phyloP scores from a whole-genome alignment of 345 rosid genomes.

The Pugionium cornutum region DNA sequence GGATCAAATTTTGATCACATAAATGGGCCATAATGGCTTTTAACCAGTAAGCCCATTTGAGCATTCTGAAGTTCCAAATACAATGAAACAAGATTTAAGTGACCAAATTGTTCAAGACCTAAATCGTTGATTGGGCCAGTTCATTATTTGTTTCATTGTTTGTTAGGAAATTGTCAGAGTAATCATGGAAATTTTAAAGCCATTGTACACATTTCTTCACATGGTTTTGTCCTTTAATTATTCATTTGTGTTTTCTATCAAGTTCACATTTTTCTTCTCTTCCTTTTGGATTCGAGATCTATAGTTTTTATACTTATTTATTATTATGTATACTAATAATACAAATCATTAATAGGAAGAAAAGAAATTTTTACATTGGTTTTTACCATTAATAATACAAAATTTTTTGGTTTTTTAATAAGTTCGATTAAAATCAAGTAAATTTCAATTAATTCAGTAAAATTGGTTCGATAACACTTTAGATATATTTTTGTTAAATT shows the following conservation, averaged over 20 bases:
- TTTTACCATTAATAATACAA: too few species aligned
- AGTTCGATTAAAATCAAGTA: too few species aligned
- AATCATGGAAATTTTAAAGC: constrained; percentile 2
- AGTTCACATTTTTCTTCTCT: constrained; percentile 24
- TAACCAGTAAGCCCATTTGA: constrained; percentile 13
- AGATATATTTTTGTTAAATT: too few species aligned
- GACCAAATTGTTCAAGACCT: constrained; percentile 8
- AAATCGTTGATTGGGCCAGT: constrained; percentile 12
- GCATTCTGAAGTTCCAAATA: not conserved
- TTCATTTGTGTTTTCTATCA: constrained; percentile 17
- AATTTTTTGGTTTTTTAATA: too few species aligned
- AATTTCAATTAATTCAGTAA: too few species aligned
- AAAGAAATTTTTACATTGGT: too few species aligned
- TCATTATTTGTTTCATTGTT: constrained; percentile 1
- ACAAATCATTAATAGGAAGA: not conserved
- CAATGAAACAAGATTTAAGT: not conserved
- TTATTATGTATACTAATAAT: not conserved
- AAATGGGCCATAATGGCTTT: constrained; percentile 3
- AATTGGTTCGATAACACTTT: too few species aligned
- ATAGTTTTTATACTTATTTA: not conserved
- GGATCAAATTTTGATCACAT: not conserved
- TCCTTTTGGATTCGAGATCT: constrained; percentile 8
- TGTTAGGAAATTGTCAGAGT: constrained; percentile 10
- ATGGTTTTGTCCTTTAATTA: constrained; percentile 22
- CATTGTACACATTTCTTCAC: constrained; percentile 24